Evolutionary conservation across 2,329 filamentous ascomycete species (phyloP), one percentile per base, ranked within the genome.

Genomic region (Harringtonia lauricola): DNA sequence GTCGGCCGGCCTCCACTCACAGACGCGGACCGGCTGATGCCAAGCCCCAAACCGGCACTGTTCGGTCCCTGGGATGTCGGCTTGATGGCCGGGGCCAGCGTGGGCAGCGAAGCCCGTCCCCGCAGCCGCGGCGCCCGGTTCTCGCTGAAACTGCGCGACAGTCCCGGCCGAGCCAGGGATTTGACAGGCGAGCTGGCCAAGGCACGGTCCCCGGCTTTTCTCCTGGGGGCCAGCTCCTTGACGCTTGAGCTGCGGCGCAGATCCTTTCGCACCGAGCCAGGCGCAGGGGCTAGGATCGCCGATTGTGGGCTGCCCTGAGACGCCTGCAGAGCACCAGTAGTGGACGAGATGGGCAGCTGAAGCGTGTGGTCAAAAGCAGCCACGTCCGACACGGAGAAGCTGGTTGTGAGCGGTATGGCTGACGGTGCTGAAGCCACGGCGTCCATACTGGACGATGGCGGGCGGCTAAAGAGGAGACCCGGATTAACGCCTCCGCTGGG

Each of bases 81-180:
- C 28, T 61, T 64, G 28, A 58, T 49, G 18, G 69, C 66, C 3
- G 73, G 68, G 19, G 69, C 71, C 26, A 76, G 57, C 19, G 64
- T 60, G 1, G 72, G 69, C 28, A 74, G 54, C 33, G 67, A 53
- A 6, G 58, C 49, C 38, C 66, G 66, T 22, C 61, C 60, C 3
- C 57, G 50, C 4, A 63, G 55, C 45, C 65, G 70, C 50, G 68
- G 71, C 8, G 65, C 68, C 31, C 70, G 63, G 36, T 61, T 72
- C 47, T 79, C 74, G 49, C 73, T 76, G 44, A 69, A 62, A 50
- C 74, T 77, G 26, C 74, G 66, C 19, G 69, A 67, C 33, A 81
- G 61, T 3, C 65, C 72, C 3, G 68, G 68, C 1, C 71, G 61
- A 38, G 55, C 59, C 5, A 62, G 58, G 22, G 68, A 55, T 51